Evolutionary conservation across 2,329 filamentous ascomycete species (phyloP).

Genomic region (Paraphaeosphaeria minitans): DNA sequence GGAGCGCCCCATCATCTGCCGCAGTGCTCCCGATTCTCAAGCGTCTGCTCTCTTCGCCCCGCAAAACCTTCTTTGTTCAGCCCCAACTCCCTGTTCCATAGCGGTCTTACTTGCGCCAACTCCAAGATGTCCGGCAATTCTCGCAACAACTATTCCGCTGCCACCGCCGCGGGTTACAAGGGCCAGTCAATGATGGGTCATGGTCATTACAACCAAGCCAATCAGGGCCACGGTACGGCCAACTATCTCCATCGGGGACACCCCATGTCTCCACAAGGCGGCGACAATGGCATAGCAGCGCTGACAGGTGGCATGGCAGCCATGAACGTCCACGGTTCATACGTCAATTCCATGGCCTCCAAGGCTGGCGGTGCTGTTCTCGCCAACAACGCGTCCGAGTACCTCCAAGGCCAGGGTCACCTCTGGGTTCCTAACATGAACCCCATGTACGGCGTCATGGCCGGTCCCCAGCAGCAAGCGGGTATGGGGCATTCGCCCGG

Average conservation of each 20-base stretch:
- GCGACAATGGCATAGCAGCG: constrained; percentile 37
- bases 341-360: constrained; percentile 36
- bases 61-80: neutral
- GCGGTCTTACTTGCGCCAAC: constrained; percentile 7
- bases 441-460: constrained; percentile 44
- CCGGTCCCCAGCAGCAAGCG: constrained; percentile 34
- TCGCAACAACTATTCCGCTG: constrained; percentile 33
- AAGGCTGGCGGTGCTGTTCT: constrained; percentile 41
- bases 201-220: constrained; percentile 30
- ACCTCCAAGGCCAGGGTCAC: constrained; percentile 42
- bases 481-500: constrained; percentile 42
- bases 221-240: constrained; percentile 37
- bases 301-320: constrained; percentile 44
- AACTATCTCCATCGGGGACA: constrained; percentile 45
- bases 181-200: constrained; percentile 37
- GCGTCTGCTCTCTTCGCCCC: neutral
- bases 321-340: constrained; percentile 44
- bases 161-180: constrained; percentile 36
- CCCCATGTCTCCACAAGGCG: constrained; percentile 36
- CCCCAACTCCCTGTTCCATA: constrained; percentile 2
- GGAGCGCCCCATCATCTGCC: neutral
- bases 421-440: constrained; percentile 45
- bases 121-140: constrained; percentile 37
- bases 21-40: neutral
- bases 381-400: constrained; percentile 42